Evolutionary conservation across 2,329 filamentous ascomycete species (phyloP).

Genomic region (Orbilia blumenaviensis): DNA sequence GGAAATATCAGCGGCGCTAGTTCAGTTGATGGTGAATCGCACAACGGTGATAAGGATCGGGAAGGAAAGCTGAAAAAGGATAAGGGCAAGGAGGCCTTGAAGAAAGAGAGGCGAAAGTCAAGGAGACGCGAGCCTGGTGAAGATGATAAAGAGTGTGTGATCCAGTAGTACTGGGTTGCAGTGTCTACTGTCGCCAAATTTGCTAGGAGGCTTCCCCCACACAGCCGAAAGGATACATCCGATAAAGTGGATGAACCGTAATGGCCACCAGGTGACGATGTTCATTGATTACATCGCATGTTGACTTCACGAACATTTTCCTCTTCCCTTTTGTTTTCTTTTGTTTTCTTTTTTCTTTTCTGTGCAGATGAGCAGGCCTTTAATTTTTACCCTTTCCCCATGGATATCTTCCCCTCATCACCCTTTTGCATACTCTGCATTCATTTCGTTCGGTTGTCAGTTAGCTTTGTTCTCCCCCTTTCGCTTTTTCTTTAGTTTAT

Average conservation of each 20-base stretch:
- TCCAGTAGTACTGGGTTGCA: slow-evolving; percentile 52
- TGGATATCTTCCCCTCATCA: background rate
- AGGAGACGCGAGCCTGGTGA: slow-evolving; percentile 40
- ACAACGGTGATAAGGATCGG: slow-evolving; percentile 19
- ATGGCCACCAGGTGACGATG: slow-evolving; percentile 2
- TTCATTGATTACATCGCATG: slow-evolving; percentile 8
- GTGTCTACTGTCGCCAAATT: slow-evolving; percentile 36
- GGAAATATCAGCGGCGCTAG: slow-evolving; percentile 30
- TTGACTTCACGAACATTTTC: slow-evolving; percentile 10
- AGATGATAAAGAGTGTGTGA: slow-evolving; percentile 49
- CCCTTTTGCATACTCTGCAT: background rate
- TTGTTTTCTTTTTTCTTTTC: slow-evolving; percentile 2
- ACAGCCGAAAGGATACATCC: background rate
- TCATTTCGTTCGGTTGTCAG: background rate
- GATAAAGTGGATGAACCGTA: background rate
- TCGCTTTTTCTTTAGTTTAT: background rate
- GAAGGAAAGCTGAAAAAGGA: slow-evolving; percentile 33
- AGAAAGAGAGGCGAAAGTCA: slow-evolving; percentile 33
- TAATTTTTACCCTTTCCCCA: background rate
- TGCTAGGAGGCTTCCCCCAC: slow-evolving; percentile 2
- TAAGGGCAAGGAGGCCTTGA: slow-evolving; percentile 32
- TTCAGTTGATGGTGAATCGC: slow-evolving; percentile 35
- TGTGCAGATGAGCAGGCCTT: background rate
- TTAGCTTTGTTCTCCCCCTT: background rate
- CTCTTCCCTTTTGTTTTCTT: background rate